Conservation (phyloP, 768 basidiomycete genomes). For the Kwoniella bestiolae region DNA sequence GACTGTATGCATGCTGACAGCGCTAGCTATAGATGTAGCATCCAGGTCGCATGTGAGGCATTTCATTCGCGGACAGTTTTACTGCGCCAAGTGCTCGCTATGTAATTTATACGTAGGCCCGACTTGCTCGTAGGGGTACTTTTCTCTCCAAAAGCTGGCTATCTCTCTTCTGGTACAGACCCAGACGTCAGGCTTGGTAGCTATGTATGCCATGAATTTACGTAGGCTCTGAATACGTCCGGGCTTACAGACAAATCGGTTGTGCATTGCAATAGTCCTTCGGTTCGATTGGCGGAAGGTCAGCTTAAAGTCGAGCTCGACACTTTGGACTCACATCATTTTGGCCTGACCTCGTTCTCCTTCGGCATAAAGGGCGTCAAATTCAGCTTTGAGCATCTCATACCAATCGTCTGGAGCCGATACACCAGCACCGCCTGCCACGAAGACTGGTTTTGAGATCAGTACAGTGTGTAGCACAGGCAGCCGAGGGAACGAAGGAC, state of each 20-base stretch:
- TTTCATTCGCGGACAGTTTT: not conserved
- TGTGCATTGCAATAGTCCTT: slow-evolving; percentile 49
- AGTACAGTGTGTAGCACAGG: not conserved
- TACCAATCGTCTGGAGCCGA: slow-evolving; percentile 33
- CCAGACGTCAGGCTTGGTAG: slow-evolving; percentile 38
- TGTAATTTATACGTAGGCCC: slow-evolving; percentile 24
- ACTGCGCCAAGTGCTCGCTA: slow-evolving; percentile 1
- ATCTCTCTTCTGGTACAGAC: slow-evolving; percentile 40
- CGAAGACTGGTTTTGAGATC: slow-evolving; percentile 24
- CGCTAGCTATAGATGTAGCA: not conserved
- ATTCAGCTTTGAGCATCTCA: slow-evolving; percentile 35
- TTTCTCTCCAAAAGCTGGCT: slow-evolving; percentile 36
- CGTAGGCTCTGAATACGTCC: slow-evolving; percentile 37
- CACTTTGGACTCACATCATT: slow-evolving; percentile 41
- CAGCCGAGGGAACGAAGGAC: too few relatives aligned
- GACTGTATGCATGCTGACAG: too few relatives aligned
- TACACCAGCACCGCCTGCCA: slow-evolving; percentile 34
- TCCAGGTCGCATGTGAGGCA: too few relatives aligned
- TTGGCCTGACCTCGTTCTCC: slow-evolving; percentile 38
- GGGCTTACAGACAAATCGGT: slow-evolving; percentile 44
- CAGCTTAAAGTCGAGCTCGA: too few relatives aligned
- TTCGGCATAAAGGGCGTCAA: slow-evolving; percentile 44
- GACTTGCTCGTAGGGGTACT: slow-evolving; percentile 35
- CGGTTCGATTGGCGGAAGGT: too few relatives aligned
- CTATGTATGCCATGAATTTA: slow-evolving; percentile 45